A percentile compares a stretch with the other conserved stretches of the same genome.
Conservation (phyloP, 2,329 filamentous ascomycete genomes). For the Fusarium scirpi region DNA sequence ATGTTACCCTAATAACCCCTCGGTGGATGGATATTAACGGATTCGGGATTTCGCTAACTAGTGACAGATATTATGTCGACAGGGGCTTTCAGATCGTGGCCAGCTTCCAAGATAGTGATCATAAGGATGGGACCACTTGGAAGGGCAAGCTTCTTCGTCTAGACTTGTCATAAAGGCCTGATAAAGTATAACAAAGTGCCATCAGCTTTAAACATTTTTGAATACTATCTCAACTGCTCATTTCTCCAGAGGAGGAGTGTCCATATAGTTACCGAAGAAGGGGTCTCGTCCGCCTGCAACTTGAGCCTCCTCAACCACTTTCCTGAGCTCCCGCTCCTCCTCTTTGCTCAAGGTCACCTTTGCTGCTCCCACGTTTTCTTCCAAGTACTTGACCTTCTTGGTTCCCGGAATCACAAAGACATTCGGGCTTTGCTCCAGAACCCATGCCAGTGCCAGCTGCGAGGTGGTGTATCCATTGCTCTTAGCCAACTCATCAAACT, state of each 20-base stretch:
- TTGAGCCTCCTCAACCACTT: conserved; percentile 45
- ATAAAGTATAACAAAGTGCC: background rate
- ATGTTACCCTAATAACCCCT: conserved; percentile 1
- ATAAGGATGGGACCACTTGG: conserved; percentile 14
- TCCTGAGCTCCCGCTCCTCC: conserved; percentile 52
- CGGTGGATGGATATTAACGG: background rate
- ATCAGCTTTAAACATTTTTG: background rate
- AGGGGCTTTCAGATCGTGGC: conserved; percentile 30
- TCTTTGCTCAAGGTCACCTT: conserved; percentile 50
- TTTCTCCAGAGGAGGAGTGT: conserved; percentile 34
- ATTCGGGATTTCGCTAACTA: conserved; percentile 14
- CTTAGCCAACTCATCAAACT: conserved; percentile 46
- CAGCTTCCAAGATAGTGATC: conserved; percentile 16
- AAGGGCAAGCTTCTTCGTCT: conserved; percentile 37
- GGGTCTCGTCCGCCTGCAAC: conserved; percentile 46
- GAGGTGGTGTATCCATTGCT: conserved; percentile 67
- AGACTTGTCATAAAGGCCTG: conserved; percentile 23
- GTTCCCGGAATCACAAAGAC: conserved; percentile 70
- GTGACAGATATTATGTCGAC: conserved; percentile 38
- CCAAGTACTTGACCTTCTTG: conserved; percentile 60
- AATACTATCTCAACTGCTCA: background rate
- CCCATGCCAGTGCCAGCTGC: conserved; percentile 73
- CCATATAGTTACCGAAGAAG: conserved; percentile 29
- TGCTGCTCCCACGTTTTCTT: conserved; percentile 58
- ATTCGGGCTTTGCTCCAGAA: conserved; percentile 69